Percentiles rank a stretch among this genome's conserved stretches.
Evolutionary conservation across 495 filamentous ascomycete genomes (phyloP).

Genomic region (Trichodelitschia bisporula): DNA sequence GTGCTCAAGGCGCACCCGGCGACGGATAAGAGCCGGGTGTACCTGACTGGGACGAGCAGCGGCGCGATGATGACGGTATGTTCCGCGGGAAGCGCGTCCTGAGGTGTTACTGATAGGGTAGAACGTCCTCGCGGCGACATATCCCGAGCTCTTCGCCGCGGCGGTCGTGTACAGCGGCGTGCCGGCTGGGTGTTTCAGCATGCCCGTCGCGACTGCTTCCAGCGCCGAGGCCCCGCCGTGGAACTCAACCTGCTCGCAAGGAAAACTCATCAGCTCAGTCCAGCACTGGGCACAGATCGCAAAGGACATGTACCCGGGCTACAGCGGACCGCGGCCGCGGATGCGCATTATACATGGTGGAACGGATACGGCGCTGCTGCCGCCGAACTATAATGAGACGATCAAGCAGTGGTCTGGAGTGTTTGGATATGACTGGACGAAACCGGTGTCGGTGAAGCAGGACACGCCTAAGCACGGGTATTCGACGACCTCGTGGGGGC

Average conservation of each 20-base stretch:
- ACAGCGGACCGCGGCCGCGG: slow-evolving; percentile 26
- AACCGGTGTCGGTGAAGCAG: slow-evolving; percentile 3
- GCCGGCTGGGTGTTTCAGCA: slow-evolving; percentile 30
- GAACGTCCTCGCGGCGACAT: slow-evolving; percentile 30
- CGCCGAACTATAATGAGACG: slow-evolving; percentile 25
- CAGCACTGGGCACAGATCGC: slow-evolving; percentile 26
- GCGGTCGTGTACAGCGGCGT: slow-evolving; percentile 33
- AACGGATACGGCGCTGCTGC: slow-evolving; percentile 23
- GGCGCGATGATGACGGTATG: slow-evolving; percentile 30
- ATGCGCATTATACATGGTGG: slow-evolving; percentile 32
- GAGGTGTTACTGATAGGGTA: too few relatives aligned
- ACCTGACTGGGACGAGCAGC: slow-evolving; percentile 26
- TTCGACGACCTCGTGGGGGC: slow-evolving; percentile 22
- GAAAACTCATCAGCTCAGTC: slow-evolving; percentile 20
- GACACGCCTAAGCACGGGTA: slow-evolving; percentile 16
- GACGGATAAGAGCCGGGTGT: slow-evolving; percentile 22
- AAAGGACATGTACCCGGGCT: slow-evolving; percentile 25
- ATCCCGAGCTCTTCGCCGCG: slow-evolving; percentile 32
- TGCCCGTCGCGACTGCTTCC: neutral
- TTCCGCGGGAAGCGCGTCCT: too few relatives aligned
- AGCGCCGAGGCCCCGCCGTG: slow-evolving; percentile 20
- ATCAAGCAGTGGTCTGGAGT: slow-evolving; percentile 34
- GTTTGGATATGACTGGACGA: slow-evolving; percentile 13
- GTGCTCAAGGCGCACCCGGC: slow-evolving; percentile 21
- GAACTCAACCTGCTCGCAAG: slow-evolving; percentile 29